phyloP scores from a whole-genome alignment of 2,329 filamentous ascomycete species.

The Penicillium brevicompactum region DNA sequence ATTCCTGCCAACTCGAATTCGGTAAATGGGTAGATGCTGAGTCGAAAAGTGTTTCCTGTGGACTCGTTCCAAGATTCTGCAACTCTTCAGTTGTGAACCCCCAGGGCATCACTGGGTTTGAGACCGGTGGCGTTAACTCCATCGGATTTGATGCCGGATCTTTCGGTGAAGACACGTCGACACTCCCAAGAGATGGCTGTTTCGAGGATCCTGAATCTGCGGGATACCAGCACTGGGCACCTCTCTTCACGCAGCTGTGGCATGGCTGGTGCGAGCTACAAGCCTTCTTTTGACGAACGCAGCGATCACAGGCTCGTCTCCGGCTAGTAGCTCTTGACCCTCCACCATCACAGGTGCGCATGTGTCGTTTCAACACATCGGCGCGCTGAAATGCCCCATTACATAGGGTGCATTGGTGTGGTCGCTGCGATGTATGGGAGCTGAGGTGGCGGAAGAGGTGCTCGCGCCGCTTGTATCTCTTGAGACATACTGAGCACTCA shows the following conservation, averaged over 20 bases:
- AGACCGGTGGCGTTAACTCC: neutral
- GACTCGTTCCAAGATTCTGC: slow-evolving; percentile 1
- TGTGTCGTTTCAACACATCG: slow-evolving; percentile 42
- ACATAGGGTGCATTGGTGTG: slow-evolving; percentile 36
- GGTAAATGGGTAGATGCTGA: neutral
- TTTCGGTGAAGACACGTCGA: neutral
- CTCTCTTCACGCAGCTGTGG: slow-evolving; percentile 27
- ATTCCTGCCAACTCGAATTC: slow-evolving; percentile 12
- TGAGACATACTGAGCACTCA: slow-evolving; percentile 36
- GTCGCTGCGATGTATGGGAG: slow-evolving; percentile 36
- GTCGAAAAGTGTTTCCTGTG: slow-evolving; percentile 1
- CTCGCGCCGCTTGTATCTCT: slow-evolving; percentile 41
- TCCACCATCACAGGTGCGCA: slow-evolving; percentile 34
- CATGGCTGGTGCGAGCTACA: slow-evolving; percentile 37
- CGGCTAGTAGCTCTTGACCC: slow-evolving; percentile 18
- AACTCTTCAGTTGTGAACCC: neutral
- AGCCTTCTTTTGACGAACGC: slow-evolving; percentile 39
- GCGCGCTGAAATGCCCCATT: slow-evolving; percentile 38
- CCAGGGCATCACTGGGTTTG: slow-evolving; percentile 2
- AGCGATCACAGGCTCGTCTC: slow-evolving; percentile 39
- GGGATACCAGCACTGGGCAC: slow-evolving; percentile 26
- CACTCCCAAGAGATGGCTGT: neutral
- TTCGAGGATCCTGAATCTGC: neutral
- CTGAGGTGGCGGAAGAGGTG: slow-evolving; percentile 39
- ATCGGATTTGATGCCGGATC: neutral